Percentiles rank a stretch among this genome's conserved stretches.
Evolutionary conservation across 176 grass and related monocot species (phyloP).

Genomic region (barley (Hordeum vulgare)): MorexV3_pseudomolecules_assembly NC_058519.1:579085237-579085736

Average conservation of each 20-base stretch:
- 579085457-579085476: constrained; percentile 50
- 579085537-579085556: constrained; percentile 13
- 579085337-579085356: neutral
- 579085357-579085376: neutral
- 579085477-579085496: constrained; percentile 19
- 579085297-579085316: neutral
- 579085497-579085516: constrained; percentile 10
- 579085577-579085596: neutral
- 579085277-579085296: neutral
- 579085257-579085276: neutral
- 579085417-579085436: constrained; percentile 7
- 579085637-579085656: constrained; percentile 16
- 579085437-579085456: constrained; percentile 47
- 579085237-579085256: neutral
- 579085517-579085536: too few species aligned
- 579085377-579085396: constrained; percentile 14
- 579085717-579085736: neutral
- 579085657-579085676: constrained; percentile 5
- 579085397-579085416: constrained; percentile 22
- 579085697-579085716: constrained; percentile 19
- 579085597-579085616: constrained; percentile 8
- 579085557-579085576: neutral
- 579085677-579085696: neutral
- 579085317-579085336: neutral
- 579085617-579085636: neutral